Base-by-base conservation (phyloP, 106 monocot genomes). In the Dioscorea dumetorum region DNA sequence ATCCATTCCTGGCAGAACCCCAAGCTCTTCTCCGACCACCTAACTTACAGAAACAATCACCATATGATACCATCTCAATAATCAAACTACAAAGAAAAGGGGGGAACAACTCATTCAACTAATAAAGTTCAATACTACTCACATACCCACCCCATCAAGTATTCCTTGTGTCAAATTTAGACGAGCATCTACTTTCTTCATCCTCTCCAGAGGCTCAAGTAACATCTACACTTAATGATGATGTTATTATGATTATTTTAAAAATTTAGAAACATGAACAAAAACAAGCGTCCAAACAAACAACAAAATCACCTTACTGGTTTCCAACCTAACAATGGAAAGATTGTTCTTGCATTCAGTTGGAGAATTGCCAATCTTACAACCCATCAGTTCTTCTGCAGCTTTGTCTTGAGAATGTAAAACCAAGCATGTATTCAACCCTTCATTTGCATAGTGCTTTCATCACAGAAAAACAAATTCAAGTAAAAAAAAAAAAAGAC, bases 11-110 rank as follows among this genome's bases (percentile, higher is more conserved):
- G 90, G 85, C 31, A 95, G 70, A 33, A 95, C 85, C 61, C 95
- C 95, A 58, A 95, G 91, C 73, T 95, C 95, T 80, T 95, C 95
- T 64, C 95, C 95, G 50, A 95, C 88, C 73, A 95, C 70, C 95
- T 91, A 75, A 68, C 34, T 66, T 33, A 83, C 71, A 23, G 14
- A 41, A 10, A 48, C 12, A 50, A 67, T 17, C 41, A 66, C 8
- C 35, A 59, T 8, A 48, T 7, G 32, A 23, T n/a, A 41, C 15
- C 12, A 23, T 63, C 49, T 53, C 24, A 57, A 58, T 9, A 54
- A 48, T 49, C 19, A 10, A 31, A 51, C 12, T 20, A 53, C 60
- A 19, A 22, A 60, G 49, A 50, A 54, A 34, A 66, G 33, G 34
- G 61, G 33, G 56, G 10, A 50, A 31, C 58, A 16, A 15, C 17